Evolutionary conservation across 2,329 filamentous ascomycete species (phyloP), one percentile per base, ranked within the genome.

Genomic region (Helotiales sp.): DNA sequence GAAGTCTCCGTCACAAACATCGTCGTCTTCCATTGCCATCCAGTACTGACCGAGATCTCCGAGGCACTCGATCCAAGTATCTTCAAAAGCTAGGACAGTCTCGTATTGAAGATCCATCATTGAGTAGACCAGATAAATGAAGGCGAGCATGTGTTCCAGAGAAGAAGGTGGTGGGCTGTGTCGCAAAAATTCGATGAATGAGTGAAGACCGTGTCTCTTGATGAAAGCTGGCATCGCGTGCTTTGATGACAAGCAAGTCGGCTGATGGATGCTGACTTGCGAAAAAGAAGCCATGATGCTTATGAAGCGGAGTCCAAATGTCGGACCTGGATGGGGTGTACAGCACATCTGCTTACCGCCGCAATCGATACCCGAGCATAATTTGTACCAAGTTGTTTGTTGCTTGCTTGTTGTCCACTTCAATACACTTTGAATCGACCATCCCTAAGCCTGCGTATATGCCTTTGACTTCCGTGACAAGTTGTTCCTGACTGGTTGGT

Each of bases 181-280:
- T 0, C 92, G 83, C 0, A 96, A 78, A 0, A 96, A 77, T 71
- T 96, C 93, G 0, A 97, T 82, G 65, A 96, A 95, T 0, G 88
- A 89, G 75, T 96, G 93, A 2, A 98, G 97, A 0, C 92, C 95
- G 91, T 84, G 92, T 0, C 93, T 85, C 96, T 95, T 98, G 92
- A 98, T 96, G 0, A 94, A 83, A 0, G 92, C 93, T 0, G 94
- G 94, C 93, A 98, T 97, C 0, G 89, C 89, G 72, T 97, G 97
- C 69, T 96, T 96, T 0, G 86, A 85, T 0, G 93, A 3, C 32
- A 34, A 34, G 11, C 32, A 40, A 40, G 3, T 15, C 34, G 15
- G 34, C 3, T 34, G 34, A 91, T 0, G 93, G 94, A 75, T 98
- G 93, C 71, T 97, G 93, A 0, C 88, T 92, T 0, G 94, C 93